A percentile compares a stretch with the other conserved stretches of the same genome.
Evolutionary conservation across 768 basidiomycete species (phyloP).

Genomic region (Agrocybe praecox): DNA sequence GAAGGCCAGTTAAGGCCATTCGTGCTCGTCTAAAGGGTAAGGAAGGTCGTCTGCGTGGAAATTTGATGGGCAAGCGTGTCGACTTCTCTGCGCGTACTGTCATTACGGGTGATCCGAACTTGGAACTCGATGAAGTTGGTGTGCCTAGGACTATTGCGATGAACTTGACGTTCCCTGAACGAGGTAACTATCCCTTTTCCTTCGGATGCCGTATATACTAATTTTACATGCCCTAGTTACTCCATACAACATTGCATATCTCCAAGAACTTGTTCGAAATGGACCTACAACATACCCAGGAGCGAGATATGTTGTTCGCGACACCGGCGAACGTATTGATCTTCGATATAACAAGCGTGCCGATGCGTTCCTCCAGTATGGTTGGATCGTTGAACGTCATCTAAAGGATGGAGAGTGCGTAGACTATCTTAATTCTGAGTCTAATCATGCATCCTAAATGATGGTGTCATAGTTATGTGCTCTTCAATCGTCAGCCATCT

Average conservation of each 20-base stretch:
- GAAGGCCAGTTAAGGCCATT: slow-evolving; percentile 97
- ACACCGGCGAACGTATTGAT: slow-evolving; percentile 97
- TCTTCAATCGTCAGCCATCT: slow-evolving; percentile 98
- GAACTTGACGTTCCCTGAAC: slow-evolving; percentile 96
- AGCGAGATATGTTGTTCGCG: slow-evolving; percentile 94
- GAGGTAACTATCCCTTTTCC: slow-evolving; percentile 54
- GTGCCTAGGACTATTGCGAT: slow-evolving; percentile 95
- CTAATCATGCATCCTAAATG: slow-evolving; percentile 1
- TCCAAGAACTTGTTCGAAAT: slow-evolving; percentile 94
- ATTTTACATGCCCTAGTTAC: slow-evolving; percentile 61
- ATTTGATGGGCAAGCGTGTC: slow-evolving; percentile 99
- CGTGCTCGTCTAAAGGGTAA: slow-evolving; percentile 98
- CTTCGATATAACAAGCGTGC: slow-evolving; percentile 94
- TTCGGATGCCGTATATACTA: background rate
- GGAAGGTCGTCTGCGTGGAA: slow-evolving; percentile 96
- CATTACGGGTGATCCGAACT: slow-evolving; percentile 97
- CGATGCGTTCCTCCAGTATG: slow-evolving; percentile 94
- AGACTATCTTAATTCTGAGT: slow-evolving; percentile 35
- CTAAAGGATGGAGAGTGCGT: slow-evolving; percentile 93
- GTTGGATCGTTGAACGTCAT: slow-evolving; percentile 98
- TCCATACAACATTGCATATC: slow-evolving; percentile 92
- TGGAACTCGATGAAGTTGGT: slow-evolving; percentile 95
- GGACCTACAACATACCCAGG: slow-evolving; percentile 96
- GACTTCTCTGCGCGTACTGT: slow-evolving; percentile 99
- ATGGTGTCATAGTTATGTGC: slow-evolving; percentile 60